Percentiles rank a stretch among this genome's conserved stretches.
phyloP scores from a whole-genome alignment of 2,329 filamentous ascomycete species.

The Apiospora koreana region DNA sequence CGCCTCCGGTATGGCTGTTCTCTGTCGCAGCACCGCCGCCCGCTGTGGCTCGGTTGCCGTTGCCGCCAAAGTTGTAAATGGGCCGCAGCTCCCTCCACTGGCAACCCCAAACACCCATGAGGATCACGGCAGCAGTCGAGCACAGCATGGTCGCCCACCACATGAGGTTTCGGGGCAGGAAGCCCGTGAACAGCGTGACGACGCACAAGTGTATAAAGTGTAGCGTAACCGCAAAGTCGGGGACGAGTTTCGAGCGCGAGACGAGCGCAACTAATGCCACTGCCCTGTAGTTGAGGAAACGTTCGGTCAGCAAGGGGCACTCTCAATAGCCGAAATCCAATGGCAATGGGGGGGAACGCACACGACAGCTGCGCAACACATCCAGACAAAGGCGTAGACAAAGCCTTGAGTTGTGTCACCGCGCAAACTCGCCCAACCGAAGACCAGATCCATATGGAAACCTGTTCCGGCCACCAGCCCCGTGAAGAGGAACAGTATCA shows the following conservation, averaged over 20 bases:
- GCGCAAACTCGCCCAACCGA: conserved; percentile 59
- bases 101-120: conserved; percentile 85
- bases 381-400: conserved; percentile 59
- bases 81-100: conserved; percentile 86
- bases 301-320: neutral
- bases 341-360: conserved; percentile 37
- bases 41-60: conserved; percentile 32
- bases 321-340: neutral
- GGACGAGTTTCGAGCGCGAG: conserved; percentile 87
- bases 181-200: conserved; percentile 76
- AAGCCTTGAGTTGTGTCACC: conserved; percentile 65
- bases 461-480: conserved; percentile 57
- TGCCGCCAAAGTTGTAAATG: conserved; percentile 75
- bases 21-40: conserved; percentile 35
- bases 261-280: conserved; percentile 83
- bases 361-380: conserved; percentile 54
- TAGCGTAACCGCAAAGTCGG: conserved; percentile 89
- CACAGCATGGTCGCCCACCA: conserved; percentile 75
- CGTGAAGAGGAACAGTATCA: conserved; percentile 59
- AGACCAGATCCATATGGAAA: conserved; percentile 55
- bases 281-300: conserved; percentile 56
- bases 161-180: conserved; percentile 73
- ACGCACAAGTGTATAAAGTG: conserved; percentile 80
- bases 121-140: conserved; percentile 49
- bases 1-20: conserved; percentile 19